Evolutionary conservation across 2,329 filamentous ascomycete species (phyloP).

Genomic region (Emericellopsis cladophorae): DNA sequence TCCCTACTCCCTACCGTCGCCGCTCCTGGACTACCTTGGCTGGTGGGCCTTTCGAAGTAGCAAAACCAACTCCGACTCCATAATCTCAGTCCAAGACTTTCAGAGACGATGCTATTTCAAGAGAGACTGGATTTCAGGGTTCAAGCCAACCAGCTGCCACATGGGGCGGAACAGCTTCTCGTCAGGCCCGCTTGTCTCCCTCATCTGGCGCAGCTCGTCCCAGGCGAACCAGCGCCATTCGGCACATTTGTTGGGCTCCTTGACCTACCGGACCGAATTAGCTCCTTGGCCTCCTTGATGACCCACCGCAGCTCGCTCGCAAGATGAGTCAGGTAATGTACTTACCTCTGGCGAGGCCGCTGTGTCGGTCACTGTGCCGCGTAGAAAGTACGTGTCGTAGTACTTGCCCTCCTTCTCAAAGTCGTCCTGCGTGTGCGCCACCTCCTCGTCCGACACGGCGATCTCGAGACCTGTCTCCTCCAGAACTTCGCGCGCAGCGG

Average conservation of each 20-base stretch:
- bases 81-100: constrained; percentile 3
- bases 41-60: too few relatives aligned
- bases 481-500: constrained; percentile 49
- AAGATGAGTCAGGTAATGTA: too few relatives aligned
- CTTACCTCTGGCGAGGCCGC: constrained; percentile 39
- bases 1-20: background rate
- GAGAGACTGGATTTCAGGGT: constrained; percentile 8
- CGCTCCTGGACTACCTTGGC: background rate
- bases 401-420: constrained; percentile 51
- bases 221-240: constrained; percentile 35
- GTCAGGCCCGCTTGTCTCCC: constrained; percentile 5
- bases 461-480: constrained; percentile 60
- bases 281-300: background rate
- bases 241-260: constrained; percentile 38
- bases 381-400: constrained; percentile 63
- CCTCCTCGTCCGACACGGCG: constrained; percentile 29
- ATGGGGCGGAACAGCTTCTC: constrained; percentile 19
- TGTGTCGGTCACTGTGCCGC: constrained; percentile 33
- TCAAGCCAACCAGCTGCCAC: constrained; percentile 14
- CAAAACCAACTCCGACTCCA: background rate
- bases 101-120: too few relatives aligned
- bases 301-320: too few relatives aligned
- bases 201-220: constrained; percentile 24
- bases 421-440: constrained; percentile 55
- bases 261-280: constrained; percentile 10